Evolutionary conservation across 768 basidiomycete genomes (phyloP), one percentile per base, ranked within the genome.

Genomic region (Asterophora parasitica): DNA sequence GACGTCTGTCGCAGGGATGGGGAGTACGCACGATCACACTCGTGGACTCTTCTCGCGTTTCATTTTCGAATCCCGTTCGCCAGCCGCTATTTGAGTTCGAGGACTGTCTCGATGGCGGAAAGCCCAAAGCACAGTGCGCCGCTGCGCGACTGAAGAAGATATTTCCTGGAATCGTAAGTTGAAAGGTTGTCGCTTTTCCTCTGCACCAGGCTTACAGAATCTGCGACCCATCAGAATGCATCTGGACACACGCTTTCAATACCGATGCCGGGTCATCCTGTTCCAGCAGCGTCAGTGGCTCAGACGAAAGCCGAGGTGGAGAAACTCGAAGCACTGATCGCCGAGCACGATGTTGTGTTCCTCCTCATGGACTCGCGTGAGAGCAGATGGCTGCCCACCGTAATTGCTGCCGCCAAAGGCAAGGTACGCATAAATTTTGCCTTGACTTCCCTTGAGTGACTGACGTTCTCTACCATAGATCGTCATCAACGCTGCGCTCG

Each of bases 281-380:
- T 97, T 47, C 67, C 65, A 12, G 71, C 74, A 0, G 66, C 70
- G 0, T 75, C 74, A 0, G 62, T 83, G 4, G 75, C 73, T 2
- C 77, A 83, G 56, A 73, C 79, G 0, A 75, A 79, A 59, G 71
- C 73, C n/a, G 85, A 92, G 53, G 82, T 97, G 0, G 67, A 67
- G 27, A 71, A 73, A 56, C 76, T 99, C 7, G 92, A 94, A 58
- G 63, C 73, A 19, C 77, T 98, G 12, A 76, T 98, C 48, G 83
- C 88, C 26, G 71, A 75, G 13, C 95, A 99, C 59, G 96, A 99
- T 59, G 94, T 75, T 0, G 75, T 97, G 3, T 98, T 93, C 65
- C 71, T 97, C 27, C 73, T 98, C 17, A 98, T 97, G 96, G 96
- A 98, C 62, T 97, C 93, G n/a, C 73, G 95, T 30, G 96, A 99